Evolutionary conservation across 2,329 filamentous ascomycete species (phyloP).

Genomic region (Dendryphion nanum): DNA sequence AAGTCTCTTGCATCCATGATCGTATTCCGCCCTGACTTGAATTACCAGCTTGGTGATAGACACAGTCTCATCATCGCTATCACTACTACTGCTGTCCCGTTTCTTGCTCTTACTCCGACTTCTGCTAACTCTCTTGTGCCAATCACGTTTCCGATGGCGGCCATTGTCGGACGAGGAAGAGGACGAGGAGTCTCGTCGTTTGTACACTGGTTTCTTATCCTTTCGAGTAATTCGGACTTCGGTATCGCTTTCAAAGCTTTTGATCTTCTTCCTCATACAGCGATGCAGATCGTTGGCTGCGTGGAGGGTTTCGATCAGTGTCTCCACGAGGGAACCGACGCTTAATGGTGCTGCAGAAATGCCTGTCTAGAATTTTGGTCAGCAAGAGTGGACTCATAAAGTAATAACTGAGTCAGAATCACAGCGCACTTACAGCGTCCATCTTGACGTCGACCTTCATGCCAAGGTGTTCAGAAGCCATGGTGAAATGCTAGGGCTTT

Average conservation of each 20-base stretch:
- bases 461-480: background rate
- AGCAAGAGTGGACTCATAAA: too few species aligned
- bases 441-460: background rate
- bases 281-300: too few species aligned
- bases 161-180: background rate
- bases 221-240: background rate
- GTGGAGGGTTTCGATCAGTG: too few species aligned
- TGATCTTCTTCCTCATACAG: too few species aligned
- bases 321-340: too few species aligned
- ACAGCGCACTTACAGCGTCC: background rate
- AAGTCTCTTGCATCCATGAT: slow-evolving; percentile 26
- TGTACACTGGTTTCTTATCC: background rate
- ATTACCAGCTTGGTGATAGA: slow-evolving; percentile 18
- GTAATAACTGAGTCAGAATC: background rate
- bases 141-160: background rate
- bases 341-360: too few species aligned
- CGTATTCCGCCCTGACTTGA: slow-evolving; percentile 27
- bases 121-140: background rate
- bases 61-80: slow-evolving; percentile 30
- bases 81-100: slow-evolving; percentile 9
- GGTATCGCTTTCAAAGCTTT: background rate
- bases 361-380: too few species aligned
- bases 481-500: background rate
- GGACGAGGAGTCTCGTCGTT: background rate
- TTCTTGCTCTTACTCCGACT: background rate